A percentile compares a stretch with the other conserved stretches of the same genome.
These are phyloP conservation scores for Jasminum sambac DNA, from an alignment of 257 asterid species.

Conservation along the genomic window DNA sequence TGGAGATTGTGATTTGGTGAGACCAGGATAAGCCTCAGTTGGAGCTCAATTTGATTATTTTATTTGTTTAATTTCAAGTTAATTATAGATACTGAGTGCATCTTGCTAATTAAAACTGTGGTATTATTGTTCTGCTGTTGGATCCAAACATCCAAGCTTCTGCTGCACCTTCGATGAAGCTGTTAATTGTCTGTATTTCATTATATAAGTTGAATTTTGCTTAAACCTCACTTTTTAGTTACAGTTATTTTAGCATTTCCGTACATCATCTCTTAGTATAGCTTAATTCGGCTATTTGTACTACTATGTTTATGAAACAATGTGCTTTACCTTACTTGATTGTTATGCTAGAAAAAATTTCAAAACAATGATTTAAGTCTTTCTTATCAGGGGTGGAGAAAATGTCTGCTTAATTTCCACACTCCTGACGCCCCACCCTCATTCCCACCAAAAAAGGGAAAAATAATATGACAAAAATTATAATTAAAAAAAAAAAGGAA, in stretches of 20 bases:
- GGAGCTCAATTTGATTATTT: neutral
- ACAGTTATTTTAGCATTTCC: neutral
- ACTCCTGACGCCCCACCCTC: no score
- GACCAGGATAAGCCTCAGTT: neutral
- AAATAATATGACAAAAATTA: no score
- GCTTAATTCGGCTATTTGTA: neutral
- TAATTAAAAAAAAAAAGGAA: no score
- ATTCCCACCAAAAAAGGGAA: no score
- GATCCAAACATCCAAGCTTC: conserved; percentile 11
- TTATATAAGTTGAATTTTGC: neutral
- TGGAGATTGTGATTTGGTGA: neutral
- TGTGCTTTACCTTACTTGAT: neutral
- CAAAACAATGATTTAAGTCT: neutral
- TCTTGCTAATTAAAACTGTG: neutral
- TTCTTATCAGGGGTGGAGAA: neutral
- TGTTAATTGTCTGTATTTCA: conserved; percentile 10
- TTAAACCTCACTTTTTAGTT: neutral
- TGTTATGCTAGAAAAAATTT: neutral
- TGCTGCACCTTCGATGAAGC: neutral
- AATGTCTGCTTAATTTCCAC: neutral
- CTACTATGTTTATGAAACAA: neutral
- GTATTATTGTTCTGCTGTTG: neutral
- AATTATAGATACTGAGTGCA: neutral
- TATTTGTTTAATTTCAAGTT: conserved; percentile 10
- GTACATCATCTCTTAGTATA: neutral